These are phyloP conservation scores for Parafenestella ontariensis DNA, from an alignment of 2,329 filamentous ascomycete species.

Conservation along the genomic window DNA sequence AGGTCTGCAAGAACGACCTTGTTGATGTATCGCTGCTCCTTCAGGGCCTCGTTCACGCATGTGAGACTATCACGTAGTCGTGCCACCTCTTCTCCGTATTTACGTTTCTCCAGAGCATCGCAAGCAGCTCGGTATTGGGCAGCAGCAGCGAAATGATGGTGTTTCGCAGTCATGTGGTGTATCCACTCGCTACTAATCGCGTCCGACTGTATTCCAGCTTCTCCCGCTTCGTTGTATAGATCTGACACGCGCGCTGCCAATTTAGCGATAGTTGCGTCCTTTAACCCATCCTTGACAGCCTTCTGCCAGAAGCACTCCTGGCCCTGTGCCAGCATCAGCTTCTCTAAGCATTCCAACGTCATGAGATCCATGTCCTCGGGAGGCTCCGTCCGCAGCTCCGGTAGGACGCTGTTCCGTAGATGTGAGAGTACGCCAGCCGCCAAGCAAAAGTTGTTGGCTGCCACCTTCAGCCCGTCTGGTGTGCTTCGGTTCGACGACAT, in stretches of 20 bases:
- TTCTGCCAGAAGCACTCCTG: slow-evolving; percentile 99
- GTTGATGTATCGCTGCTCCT: slow-evolving; percentile 82
- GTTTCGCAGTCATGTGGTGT: slow-evolving; percentile 95
- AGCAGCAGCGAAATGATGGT: slow-evolving; percentile 95
- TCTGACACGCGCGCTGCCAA: slow-evolving; percentile 91
- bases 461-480: slow-evolving; percentile 82
- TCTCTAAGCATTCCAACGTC: slow-evolving; percentile 81
- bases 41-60: slow-evolving; percentile 85
- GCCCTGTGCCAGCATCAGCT: slow-evolving; percentile 87
- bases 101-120: slow-evolving; percentile 90
- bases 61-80: slow-evolving; percentile 80
- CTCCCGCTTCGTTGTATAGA: slow-evolving; percentile 82
- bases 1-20: slow-evolving; percentile 83
- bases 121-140: slow-evolving; percentile 92
- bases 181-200: slow-evolving; percentile 95
- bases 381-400: slow-evolving; percentile 81
- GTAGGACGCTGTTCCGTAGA: slow-evolving; percentile 77
- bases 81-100: slow-evolving; percentile 94
- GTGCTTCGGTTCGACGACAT: slow-evolving; percentile 78
- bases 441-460: slow-evolving; percentile 88
- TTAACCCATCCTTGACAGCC: slow-evolving; percentile 90
- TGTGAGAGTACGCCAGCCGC: slow-evolving; percentile 84
- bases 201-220: slow-evolving; percentile 86
- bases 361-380: slow-evolving; percentile 95
- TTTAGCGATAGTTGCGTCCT: slow-evolving; percentile 90